phyloP scores from a whole-genome alignment of 768 basidiomycete genomes.

The Nidularia pulvinata region DNA sequence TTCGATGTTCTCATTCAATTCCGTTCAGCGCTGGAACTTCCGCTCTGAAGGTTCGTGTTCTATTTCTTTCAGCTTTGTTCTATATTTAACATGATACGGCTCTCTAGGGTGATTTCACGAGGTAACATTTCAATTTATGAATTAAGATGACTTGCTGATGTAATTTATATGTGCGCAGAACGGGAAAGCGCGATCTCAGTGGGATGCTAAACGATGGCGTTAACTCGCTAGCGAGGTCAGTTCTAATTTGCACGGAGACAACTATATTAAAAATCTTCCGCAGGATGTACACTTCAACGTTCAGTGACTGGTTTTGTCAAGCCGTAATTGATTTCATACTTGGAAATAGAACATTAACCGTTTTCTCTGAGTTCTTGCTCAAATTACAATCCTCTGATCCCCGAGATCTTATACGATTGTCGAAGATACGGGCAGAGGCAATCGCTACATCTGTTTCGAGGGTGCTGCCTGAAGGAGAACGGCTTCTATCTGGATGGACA shows the following conservation, averaged over 20 bases:
- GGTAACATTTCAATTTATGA: slow-evolving; percentile 36
- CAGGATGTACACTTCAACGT: slow-evolving; percentile 87
- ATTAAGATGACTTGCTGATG: no score
- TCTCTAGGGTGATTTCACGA: slow-evolving; percentile 80
- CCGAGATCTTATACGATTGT: slow-evolving; percentile 82
- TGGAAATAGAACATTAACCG: slow-evolving; percentile 81
- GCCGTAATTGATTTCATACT: slow-evolving; percentile 94
- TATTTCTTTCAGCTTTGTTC: not conserved
- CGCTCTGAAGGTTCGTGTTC: slow-evolving; percentile 77
- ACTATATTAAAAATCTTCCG: not conserved
- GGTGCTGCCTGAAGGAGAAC: slow-evolving; percentile 76
- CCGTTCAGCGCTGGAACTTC: slow-evolving; percentile 87
- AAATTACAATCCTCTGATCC: slow-evolving; percentile 93
- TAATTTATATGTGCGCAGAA: slow-evolving; percentile 40
- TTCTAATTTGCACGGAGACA: not conserved
- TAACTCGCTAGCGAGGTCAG: slow-evolving; percentile 84
- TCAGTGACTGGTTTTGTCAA: slow-evolving; percentile 96
- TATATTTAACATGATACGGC: not conserved
- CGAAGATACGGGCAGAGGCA: slow-evolving; percentile 89
- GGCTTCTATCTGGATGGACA: slow-evolving; percentile 87
- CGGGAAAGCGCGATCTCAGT: slow-evolving; percentile 91
- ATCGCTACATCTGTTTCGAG: slow-evolving; percentile 86
- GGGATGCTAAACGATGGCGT: slow-evolving; percentile 96
- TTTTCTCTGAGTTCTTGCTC: slow-evolving; percentile 93
- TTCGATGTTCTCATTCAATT: slow-evolving; percentile 1